These are phyloP conservation scores for Diaporthe eres DNA, from an alignment of 2,329 filamentous ascomycete genomes.

Conservation along the genomic window DNA sequence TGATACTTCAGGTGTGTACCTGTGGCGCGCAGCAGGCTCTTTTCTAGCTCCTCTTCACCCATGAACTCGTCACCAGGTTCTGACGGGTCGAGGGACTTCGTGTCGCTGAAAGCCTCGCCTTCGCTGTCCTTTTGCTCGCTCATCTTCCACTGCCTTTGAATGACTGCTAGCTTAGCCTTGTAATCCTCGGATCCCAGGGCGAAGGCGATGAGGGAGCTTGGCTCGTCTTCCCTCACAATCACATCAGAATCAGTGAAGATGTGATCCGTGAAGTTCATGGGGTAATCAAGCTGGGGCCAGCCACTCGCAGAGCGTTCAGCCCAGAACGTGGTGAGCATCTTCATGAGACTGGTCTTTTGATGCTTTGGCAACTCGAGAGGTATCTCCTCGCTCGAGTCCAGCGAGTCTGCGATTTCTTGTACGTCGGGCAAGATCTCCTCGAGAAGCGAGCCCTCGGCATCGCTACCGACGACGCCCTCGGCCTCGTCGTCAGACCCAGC, in stretches of 20 bases:
- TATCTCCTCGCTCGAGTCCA: constrained; percentile 72
- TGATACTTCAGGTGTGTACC: constrained; percentile 97
- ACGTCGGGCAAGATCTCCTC: constrained; percentile 78
- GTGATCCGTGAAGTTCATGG: constrained; percentile 88
- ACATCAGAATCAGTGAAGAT: constrained; percentile 98
- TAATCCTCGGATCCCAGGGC: constrained; percentile 92
- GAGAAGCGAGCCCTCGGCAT: constrained; percentile 77
- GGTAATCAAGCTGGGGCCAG: constrained; percentile 94
- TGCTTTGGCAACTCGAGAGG: constrained; percentile 88
- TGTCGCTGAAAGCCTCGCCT: constrained; percentile 47
- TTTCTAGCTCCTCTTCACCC: constrained; percentile 83
- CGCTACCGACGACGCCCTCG: constrained; percentile 69
- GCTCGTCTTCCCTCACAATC: constrained; percentile 97
- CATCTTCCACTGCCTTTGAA: constrained; percentile 67
- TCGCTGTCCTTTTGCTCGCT: constrained; percentile 56
- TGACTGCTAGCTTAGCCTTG: constrained; percentile 80
- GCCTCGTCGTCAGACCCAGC: constrained; percentile 77
- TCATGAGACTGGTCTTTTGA: constrained; percentile 93
- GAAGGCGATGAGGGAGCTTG: constrained; percentile 95
- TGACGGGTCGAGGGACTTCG: constrained; percentile 50
- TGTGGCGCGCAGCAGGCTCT: constrained; percentile 84
- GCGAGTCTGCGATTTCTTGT: constrained; percentile 73
- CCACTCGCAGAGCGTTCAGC: constrained; percentile 96
- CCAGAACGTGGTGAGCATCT: constrained; percentile 98
- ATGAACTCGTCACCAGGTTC: constrained; percentile 57